A percentile compares a stretch with the other conserved stretches of the same genome.
Conservation (phyloP, 257 asterid genomes). For the Salvia miltiorrhiza region DNA sequence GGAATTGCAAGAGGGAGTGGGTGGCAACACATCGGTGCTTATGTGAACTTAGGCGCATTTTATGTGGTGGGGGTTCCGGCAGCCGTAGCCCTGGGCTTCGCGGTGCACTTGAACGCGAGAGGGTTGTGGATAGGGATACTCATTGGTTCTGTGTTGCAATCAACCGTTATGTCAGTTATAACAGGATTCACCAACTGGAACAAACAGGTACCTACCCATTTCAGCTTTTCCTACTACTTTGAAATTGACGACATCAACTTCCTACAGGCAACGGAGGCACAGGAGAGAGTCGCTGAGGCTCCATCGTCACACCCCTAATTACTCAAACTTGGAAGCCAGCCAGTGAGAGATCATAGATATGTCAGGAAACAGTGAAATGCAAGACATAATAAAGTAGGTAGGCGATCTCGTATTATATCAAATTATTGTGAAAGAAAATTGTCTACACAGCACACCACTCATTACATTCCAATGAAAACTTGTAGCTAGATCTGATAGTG, state of each 20-base stretch:
- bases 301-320: neutral
- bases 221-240: too few species aligned
- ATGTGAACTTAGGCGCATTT: neutral
- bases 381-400: too few species aligned
- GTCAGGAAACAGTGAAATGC: too few species aligned
- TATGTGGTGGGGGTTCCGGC: neutral
- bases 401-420: neutral
- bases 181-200: neutral
- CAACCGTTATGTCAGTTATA: neutral
- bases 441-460: neutral
- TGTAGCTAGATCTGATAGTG: neutral
- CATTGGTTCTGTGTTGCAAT: neutral
- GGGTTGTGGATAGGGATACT: slow-evolving; percentile 7
- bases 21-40: neutral
- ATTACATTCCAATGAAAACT: neutral
- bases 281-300: neutral
- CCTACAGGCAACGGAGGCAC: neutral
- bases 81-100: neutral
- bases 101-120: neutral
- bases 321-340: too few species aligned
- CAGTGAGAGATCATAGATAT: too few species aligned
- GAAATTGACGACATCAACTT: too few species aligned
- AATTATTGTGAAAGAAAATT: neutral
- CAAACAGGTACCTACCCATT: neutral
- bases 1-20: slow-evolving; percentile 13